phyloP scores from a whole-genome alignment of 2,329 filamentous ascomycete species.

The Pyrenochaeta sp. region DNA sequence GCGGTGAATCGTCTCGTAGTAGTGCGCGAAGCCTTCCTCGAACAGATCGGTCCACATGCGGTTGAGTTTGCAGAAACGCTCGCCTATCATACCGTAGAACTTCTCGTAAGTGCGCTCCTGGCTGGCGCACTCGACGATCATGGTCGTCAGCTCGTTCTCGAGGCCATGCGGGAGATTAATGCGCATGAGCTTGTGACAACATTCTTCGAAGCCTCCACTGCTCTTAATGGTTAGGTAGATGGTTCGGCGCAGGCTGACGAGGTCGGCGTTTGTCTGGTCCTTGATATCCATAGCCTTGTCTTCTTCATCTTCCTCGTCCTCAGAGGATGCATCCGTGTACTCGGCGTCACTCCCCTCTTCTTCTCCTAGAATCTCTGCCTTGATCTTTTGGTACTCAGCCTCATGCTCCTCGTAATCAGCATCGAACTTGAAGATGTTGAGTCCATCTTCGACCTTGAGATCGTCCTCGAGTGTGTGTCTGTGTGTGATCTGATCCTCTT shows the following conservation, averaged over 20 bases:
- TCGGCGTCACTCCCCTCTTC: constrained; percentile 70
- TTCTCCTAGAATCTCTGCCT: constrained; percentile 93
- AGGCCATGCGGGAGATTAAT: constrained; percentile 86
- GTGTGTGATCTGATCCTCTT: constrained; percentile 98
- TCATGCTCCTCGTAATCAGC: constrained; percentile 90
- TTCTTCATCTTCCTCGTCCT: constrained; percentile 77
- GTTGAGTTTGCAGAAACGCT: constrained; percentile 95
- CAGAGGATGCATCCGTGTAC: constrained; percentile 70
- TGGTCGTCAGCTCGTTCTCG: constrained; percentile 90
- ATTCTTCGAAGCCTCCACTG: constrained; percentile 94
- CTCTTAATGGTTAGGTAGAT: constrained; percentile 99
- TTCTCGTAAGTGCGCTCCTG: constrained; percentile 98
- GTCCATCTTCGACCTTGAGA: constrained; percentile 79
- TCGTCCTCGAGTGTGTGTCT: constrained; percentile 78
- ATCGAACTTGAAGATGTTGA: constrained; percentile 97
- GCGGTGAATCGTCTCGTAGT: constrained; percentile 97
- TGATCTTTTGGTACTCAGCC: constrained; percentile 85
- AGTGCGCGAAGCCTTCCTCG: constrained; percentile 86
- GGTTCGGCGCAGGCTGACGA: constrained; percentile 90
- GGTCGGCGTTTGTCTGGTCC: constrained; percentile 94
- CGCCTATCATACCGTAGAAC: constrained; percentile 93
- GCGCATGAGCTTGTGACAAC: constrained; percentile 91
- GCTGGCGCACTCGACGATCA: constrained; percentile 96
- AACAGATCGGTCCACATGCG: constrained; percentile 94
- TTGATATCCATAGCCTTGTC: constrained; percentile 93